A percentile compares a stretch with the other conserved stretches of the same genome.
Conservation (phyloP, 2,329 filamentous ascomycete genomes). For the Penicillium sp. region DNA sequence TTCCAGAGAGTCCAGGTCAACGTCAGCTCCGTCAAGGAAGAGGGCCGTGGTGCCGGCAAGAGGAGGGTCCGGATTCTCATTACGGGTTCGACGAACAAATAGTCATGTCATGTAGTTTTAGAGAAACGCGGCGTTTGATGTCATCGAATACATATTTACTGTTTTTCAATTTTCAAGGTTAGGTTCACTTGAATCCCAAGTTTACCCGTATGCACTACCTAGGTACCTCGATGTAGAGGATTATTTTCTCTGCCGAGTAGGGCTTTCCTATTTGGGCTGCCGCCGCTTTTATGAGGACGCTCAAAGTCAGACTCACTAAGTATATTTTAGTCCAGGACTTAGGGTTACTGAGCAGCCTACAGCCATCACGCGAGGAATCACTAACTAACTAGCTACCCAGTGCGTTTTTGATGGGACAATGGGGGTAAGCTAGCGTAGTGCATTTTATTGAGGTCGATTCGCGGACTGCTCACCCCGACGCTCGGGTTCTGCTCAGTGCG, state of each 20-base stretch:
- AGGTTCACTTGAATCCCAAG: not conserved
- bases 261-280: no score
- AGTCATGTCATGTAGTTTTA: conserved; percentile 14
- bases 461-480: not conserved
- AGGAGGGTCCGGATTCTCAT: conserved; percentile 55
- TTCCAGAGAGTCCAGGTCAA: conserved; percentile 89
- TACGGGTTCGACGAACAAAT: conserved; percentile 24
- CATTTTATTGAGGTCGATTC: no score
- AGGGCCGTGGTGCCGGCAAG: conserved; percentile 78
- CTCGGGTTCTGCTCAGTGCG: not conserved
- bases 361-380: no score
- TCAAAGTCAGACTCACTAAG: no score
- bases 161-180: not conserved
- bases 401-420: no score
- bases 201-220: not conserved
- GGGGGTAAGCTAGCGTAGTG: no score
- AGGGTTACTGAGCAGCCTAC: no score
- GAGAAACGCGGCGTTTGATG: conserved; percentile 11
- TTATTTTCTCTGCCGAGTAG: no score
- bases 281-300: no score
- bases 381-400: no score
- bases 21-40: conserved; percentile 89
- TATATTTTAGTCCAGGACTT: no score
- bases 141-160: not conserved
- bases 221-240: no score